Conservation (phyloP, 164 flowering plant species). For the Protea cynaroides region DNA sequence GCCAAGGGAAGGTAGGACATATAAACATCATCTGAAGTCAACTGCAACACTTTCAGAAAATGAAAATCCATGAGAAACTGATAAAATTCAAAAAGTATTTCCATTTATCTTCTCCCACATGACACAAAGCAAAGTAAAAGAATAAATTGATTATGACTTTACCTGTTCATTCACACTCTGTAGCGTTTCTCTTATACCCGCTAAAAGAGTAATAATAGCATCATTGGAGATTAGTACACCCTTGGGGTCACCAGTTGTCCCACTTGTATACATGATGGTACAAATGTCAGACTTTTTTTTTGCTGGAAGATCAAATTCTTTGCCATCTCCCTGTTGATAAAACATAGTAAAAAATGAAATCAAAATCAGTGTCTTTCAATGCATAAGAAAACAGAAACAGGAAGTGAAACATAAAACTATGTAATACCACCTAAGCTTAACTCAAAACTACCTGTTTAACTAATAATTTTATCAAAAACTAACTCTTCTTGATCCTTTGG, state of each 20-base stretch:
- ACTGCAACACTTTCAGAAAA: conserved; percentile 34
- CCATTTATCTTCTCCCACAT: background rate
- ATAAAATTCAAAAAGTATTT: background rate
- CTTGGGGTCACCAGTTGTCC: conserved; percentile 98
- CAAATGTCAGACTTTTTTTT: conserved; percentile 68
- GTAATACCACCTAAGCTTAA: background rate
- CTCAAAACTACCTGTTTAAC: background rate
- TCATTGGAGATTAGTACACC: conserved; percentile 86
- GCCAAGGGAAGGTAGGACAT: conserved; percentile 94
- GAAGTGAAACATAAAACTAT: too few species aligned
- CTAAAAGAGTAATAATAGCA: conserved; percentile 61
- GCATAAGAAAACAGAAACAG: background rate
- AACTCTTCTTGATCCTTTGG: background rate
- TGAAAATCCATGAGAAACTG: background rate
- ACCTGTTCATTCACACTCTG: conserved; percentile 64
- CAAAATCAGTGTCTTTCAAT: background rate
- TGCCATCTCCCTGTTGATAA: conserved; percentile 48
- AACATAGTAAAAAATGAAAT: conserved; percentile 3
- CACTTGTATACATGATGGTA: conserved; percentile 99
- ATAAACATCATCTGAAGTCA: conserved; percentile 65
- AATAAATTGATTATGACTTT: background rate
- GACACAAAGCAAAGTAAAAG: background rate
- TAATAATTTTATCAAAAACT: background rate
- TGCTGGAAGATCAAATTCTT: conserved; percentile 60
- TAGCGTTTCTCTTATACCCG: conserved; percentile 57